phyloP scores from a whole-genome alignment of 2,329 filamentous ascomycete genomes.

The Thelonectria discophora region DNA sequence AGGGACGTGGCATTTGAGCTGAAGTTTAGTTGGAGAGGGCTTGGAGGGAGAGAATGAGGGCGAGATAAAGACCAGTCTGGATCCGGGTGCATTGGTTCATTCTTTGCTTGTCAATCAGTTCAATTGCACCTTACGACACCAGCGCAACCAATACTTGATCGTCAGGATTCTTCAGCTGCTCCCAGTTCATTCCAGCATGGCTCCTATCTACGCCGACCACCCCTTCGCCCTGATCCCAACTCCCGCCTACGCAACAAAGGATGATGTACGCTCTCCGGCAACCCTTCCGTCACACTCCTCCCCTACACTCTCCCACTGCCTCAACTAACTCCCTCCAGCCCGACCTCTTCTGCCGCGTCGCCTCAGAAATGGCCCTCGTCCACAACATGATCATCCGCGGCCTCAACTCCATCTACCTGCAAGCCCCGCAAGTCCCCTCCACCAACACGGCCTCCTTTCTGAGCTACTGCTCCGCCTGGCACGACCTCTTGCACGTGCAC shows the following conservation, averaged over 20 bases:
- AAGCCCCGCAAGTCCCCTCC: slow-evolving; percentile 45
- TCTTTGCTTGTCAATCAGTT: too few relatives aligned
- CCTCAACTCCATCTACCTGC: slow-evolving; percentile 48
- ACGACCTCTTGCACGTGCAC: slow-evolving; percentile 44
- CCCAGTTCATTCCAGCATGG: not conserved
- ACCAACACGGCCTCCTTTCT: slow-evolving; percentile 42
- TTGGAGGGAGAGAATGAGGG: too few relatives aligned
- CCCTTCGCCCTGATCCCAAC: slow-evolving; percentile 18
- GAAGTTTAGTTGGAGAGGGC: too few relatives aligned
- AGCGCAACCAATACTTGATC: too few relatives aligned
- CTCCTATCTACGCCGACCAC: slow-evolving; percentile 16
- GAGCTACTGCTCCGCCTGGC: slow-evolving; percentile 43
- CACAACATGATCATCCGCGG: slow-evolving; percentile 48
- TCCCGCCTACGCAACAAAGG: slow-evolving; percentile 1
- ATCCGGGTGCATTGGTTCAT: too few relatives aligned
- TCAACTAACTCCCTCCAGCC: slow-evolving; percentile 28
- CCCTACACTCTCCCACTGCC: not conserved
- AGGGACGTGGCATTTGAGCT: too few relatives aligned
- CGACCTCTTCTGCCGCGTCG: slow-evolving; percentile 41
- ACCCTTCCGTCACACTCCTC: too few relatives aligned
- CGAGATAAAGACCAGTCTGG: too few relatives aligned
- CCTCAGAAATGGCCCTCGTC: slow-evolving; percentile 44
- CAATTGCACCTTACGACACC: too few relatives aligned
- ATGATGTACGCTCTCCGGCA: slow-evolving; percentile 1
- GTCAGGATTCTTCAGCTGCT: too few relatives aligned